A percentile compares a stretch with the other conserved stretches of the same genome.
phyloP scores from a whole-genome alignment of 139 green algal species.

The Tetratostichococcus sp. region DNA sequence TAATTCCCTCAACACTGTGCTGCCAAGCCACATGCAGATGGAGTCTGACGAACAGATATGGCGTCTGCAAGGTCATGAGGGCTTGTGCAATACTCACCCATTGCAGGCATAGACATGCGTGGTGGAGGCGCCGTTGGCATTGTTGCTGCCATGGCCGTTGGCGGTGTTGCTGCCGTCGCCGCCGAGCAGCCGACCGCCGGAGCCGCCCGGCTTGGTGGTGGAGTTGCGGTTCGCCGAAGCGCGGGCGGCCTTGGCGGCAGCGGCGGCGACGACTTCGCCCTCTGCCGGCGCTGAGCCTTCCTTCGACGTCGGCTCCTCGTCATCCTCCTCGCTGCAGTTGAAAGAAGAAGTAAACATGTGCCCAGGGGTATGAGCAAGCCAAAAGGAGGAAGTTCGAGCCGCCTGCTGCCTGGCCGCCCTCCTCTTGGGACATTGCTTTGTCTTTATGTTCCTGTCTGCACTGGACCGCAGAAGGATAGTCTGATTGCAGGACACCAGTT shows the following conservation, averaged over 20 bases:
- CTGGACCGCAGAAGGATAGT: no score
- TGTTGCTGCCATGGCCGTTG: conserved; percentile 21
- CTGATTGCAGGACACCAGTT: no score
- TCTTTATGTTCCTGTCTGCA: no score
- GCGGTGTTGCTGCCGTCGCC: conserved; percentile 28
- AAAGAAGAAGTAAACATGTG: background rate
- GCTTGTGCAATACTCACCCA: no score
- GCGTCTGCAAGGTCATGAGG: no score
- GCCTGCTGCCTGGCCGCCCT: no score
- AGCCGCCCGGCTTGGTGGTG: conserved; percentile 12
- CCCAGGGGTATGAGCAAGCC: no score
- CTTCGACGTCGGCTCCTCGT: conserved; percentile 52
- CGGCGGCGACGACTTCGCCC: background rate
- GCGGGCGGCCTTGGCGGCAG: conserved; percentile 23
- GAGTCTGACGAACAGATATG: no score
- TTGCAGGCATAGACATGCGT: conserved; percentile 10
- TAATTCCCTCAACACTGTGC: no score
- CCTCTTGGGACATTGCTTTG: no score
- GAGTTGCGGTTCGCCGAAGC: conserved; percentile 12
- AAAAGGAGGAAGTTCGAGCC: no score
- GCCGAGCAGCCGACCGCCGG: conserved; percentile 21
- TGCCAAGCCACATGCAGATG: no score
- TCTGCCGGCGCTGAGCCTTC: conserved; percentile 53
- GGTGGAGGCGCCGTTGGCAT: conserved; percentile 9
- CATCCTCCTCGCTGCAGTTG: conserved; percentile 7